Evolutionary conservation across 2,329 filamentous ascomycete species (phyloP), one percentile per base, ranked within the genome.

Genomic region (Aspergillus aculeatinus): DNA sequence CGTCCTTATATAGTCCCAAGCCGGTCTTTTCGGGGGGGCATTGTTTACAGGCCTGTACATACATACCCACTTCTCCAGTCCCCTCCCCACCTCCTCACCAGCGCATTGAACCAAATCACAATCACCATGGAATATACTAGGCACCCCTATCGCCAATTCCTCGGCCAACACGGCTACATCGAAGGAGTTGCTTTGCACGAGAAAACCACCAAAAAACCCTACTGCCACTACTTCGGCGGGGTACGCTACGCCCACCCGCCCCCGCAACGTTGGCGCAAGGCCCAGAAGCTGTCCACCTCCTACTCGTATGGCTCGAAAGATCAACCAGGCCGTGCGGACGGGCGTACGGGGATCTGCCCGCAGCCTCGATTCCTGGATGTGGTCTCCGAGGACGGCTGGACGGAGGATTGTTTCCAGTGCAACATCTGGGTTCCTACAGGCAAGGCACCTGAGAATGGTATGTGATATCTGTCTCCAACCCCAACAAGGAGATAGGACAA

Each of bases 201-300:
- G 19, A 65, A 66, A 25, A 62, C 67, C 11, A 68, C 69, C 12
- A 61, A 63, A 14, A 65, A 68, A 19, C 71, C 75, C 5, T 70
- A 81, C 2, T 80, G 80, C 57, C 80, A 80, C 60, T 85, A 81
- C 67, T 84, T 84, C 57, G 83, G 83, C 21, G 82, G 82, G 5
- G 70, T 86, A 0, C 83, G 83, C 0, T 86, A 85, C 61, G 84
- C 81, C 0, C 71, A 84, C 1, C 81, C 83, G 14, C 82, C 83
- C 0, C 61, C 74, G 14, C 77, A 79, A 61, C 76, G 83, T 56
- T 86, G 83, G 73, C 79, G 80, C 16, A 76, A 75, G 55, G 81
- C 83, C 7, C 76, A 77, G 27, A 71, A 74, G 4, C 70, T 86
- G 2, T 79, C 83, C 1, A 58, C 74, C 10, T 77, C 76, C 25